phyloP scores from a whole-genome alignment of 2,329 filamentous ascomycete genomes.

The Diaporthe sp. region DNA sequence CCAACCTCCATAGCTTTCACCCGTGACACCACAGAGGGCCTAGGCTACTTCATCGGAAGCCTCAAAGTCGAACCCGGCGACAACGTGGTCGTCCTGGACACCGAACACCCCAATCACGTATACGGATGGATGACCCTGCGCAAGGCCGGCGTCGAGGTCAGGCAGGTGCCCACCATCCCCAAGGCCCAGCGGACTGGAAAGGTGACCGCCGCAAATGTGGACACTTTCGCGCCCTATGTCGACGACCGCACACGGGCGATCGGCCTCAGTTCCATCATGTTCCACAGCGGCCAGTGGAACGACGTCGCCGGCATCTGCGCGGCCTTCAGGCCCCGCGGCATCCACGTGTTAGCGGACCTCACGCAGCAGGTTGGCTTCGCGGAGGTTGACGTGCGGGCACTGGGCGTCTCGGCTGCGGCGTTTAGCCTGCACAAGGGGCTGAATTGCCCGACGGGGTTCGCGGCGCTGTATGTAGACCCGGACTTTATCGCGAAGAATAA shows the following conservation, averaged over 20 bases:
- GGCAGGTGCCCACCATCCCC: constrained; percentile 43
- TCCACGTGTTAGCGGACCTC: constrained; percentile 49
- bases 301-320: constrained; percentile 47
- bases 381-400: constrained; percentile 43
- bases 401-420: constrained; percentile 47
- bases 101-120: constrained; percentile 49
- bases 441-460: constrained; percentile 48
- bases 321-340: constrained; percentile 43
- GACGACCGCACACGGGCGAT: constrained; percentile 48
- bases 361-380: constrained; percentile 51
- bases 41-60: constrained; percentile 46
- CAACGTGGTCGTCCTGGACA: constrained; percentile 49
- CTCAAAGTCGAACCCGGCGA: constrained; percentile 45
- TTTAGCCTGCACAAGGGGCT: constrained; percentile 51
- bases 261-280: constrained; percentile 50
- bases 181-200: constrained; percentile 11
- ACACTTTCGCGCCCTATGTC: constrained; percentile 47
- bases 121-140: constrained; percentile 48
- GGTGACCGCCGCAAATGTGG: constrained; percentile 38
- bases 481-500: constrained; percentile 38
- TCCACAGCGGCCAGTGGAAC: constrained; percentile 50
- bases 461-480: constrained; percentile 47
- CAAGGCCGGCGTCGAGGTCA: constrained; percentile 45
- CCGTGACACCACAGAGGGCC: constrained; percentile 50
- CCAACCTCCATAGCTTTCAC: constrained; percentile 46